These are phyloP conservation scores for Reutealis trisperma DNA, from an alignment of 345 rosid species.

Conservation along the genomic window DNA sequence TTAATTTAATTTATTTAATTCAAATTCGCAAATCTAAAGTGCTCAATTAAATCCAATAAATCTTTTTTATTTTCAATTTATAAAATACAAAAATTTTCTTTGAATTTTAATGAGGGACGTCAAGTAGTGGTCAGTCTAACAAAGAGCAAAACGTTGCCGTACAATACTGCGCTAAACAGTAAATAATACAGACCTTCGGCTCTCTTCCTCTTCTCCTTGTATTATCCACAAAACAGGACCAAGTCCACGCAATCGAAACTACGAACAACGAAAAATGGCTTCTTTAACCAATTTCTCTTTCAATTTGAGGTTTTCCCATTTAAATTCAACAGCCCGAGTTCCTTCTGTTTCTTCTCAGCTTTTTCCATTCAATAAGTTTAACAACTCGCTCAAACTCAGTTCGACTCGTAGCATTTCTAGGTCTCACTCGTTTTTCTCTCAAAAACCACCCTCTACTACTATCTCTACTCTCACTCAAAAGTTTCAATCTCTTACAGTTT, in stretches of 20 bases:
- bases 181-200: neutral
- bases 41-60: too few relatives aligned
- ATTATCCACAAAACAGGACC: neutral
- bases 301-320: conserved; percentile 35
- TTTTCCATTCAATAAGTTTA: conserved; percentile 35
- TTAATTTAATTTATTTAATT: too few relatives aligned
- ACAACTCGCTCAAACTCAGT: conserved; percentile 48
- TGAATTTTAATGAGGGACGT: too few relatives aligned
- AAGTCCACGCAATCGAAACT: too few relatives aligned
- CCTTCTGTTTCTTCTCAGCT: conserved; percentile 42
- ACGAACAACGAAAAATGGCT: conserved; percentile 48
- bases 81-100: too few relatives aligned
- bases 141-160: too few relatives aligned
- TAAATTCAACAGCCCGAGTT: conserved; percentile 21
- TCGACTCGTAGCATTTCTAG: conserved; percentile 56
- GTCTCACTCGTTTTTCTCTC: conserved; percentile 40
- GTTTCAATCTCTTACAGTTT: conserved; percentile 54
- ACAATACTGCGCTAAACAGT: too few relatives aligned
- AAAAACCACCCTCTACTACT: conserved; percentile 31
- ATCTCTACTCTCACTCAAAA: conserved; percentile 36
- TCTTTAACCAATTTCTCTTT: conserved; percentile 47
- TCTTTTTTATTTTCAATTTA: too few relatives aligned
- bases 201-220: neutral
- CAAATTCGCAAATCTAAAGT: too few relatives aligned
- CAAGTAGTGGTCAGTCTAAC: too few relatives aligned